Conservation (phyloP, 352 stramenopile genomes). For the Pythium oligandrum region DNA sequence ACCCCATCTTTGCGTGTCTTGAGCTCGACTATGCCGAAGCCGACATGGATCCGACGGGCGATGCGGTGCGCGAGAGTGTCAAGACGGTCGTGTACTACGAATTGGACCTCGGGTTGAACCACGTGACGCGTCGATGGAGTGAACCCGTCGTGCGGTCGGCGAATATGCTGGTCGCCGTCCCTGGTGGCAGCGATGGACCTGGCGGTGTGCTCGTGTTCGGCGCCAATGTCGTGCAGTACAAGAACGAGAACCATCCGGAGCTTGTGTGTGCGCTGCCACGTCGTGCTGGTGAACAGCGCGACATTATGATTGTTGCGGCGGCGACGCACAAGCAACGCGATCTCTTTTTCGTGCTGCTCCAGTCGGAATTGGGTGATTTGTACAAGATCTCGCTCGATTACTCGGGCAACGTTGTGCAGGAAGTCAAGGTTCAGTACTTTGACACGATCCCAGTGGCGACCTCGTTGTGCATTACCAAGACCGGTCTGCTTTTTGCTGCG, state of each 20-base stretch:
- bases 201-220: constrained; percentile 95
- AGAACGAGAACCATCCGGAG: constrained; percentile 91
- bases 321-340: constrained; percentile 93
- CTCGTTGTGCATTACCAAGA: constrained; percentile 97
- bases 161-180: constrained; percentile 92
- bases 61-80: constrained; percentile 54
- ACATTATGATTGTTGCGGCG: constrained; percentile 91
- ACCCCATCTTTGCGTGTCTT: constrained; percentile 97
- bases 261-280: constrained; percentile 69
- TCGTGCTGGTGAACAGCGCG: constrained; percentile 72
- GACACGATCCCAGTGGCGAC: constrained; percentile 95
- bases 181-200: constrained; percentile 74
- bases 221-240: constrained; percentile 97
- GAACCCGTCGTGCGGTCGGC: constrained; percentile 84
- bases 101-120: constrained; percentile 98
- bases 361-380: constrained; percentile 98
- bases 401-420: constrained; percentile 69
- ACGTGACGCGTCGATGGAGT: constrained; percentile 96
- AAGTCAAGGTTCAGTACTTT: constrained; percentile 92
- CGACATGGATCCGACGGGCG: constrained; percentile 79
- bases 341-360: constrained; percentile 97
- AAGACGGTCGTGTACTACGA: constrained; percentile 99
- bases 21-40: constrained; percentile 94
- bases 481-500: constrained; percentile 94
- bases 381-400: constrained; percentile 97